Percentiles rank a stretch among this genome's conserved stretches.
Evolutionary conservation across 495 filamentous ascomycete species (phyloP).

Genomic region (Bombardia bombarda): DNA sequence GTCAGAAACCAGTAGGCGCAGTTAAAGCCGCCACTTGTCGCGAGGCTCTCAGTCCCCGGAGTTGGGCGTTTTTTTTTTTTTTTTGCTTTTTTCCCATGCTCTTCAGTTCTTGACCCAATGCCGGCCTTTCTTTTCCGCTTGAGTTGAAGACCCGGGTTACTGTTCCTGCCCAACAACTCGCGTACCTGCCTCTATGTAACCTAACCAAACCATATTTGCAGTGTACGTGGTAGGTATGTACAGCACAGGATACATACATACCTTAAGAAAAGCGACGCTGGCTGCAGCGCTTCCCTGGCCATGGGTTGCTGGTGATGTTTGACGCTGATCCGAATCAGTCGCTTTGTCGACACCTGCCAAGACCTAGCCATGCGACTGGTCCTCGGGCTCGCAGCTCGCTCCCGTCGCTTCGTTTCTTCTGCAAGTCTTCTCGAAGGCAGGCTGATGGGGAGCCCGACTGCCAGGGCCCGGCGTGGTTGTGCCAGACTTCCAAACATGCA

Average conservation of each 20-base stretch:
- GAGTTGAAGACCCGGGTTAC: neutral
- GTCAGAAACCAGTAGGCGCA: conserved; percentile 10
- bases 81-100: neutral
- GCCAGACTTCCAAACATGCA: neutral
- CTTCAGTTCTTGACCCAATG: no score
- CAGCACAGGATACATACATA: no score
- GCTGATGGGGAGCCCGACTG: neutral
- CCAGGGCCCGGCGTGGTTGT: neutral
- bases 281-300: no score
- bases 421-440: conserved; percentile 3
- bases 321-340: conserved; percentile 1
- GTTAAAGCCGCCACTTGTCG: conserved; percentile 14
- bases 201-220: no score
- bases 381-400: neutral
- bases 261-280: no score
- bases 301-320: neutral
- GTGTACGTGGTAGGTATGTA: no score
- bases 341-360: conserved; percentile 8
- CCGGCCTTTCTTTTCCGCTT: neutral
- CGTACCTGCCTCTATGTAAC: no score
- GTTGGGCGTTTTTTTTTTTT: conserved; percentile 7
- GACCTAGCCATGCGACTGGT: neutral
- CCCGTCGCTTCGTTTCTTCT: neutral
- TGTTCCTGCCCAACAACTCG: no score
- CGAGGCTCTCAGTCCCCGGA: conserved; percentile 15